Evolutionary conservation across 2,329 filamentous ascomycete genomes (phyloP).

Genomic region (Pseudogymnoascus sp.): DNA sequence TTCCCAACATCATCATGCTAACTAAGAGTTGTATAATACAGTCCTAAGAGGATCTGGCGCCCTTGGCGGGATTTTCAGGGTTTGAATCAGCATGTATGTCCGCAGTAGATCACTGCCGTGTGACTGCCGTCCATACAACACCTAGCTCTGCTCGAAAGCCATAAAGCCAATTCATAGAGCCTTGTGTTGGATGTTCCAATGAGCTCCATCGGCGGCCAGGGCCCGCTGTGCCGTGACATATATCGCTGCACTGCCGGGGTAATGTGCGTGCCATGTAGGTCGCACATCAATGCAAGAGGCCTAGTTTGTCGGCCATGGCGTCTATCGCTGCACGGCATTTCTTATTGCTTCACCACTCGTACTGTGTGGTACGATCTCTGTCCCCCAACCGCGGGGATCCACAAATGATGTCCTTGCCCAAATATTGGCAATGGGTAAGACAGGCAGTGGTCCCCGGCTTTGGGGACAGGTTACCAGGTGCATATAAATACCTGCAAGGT

Average conservation of each 20-base stretch:
- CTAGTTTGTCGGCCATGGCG: background rate
- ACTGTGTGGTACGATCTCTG: background rate
- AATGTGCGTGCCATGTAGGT: background rate
- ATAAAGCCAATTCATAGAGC: background rate
- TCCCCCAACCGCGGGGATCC: background rate
- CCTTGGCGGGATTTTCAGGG: background rate
- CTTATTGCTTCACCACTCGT: background rate
- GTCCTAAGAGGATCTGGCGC: background rate
- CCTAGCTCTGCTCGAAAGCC: background rate
- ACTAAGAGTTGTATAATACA: background rate
- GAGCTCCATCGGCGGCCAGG: background rate
- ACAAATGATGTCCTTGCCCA: background rate
- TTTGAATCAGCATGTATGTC: background rate
- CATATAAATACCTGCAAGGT: background rate
- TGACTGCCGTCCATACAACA: background rate
- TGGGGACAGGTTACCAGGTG: background rate
- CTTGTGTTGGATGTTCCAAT: background rate
- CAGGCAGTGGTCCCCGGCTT: background rate
- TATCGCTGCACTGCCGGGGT: background rate
- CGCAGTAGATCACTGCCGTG: constrained; percentile 1
- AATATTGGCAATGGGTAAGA: constrained; percentile 4
- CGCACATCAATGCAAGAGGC: background rate
- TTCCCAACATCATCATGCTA: background rate
- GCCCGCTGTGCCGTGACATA: background rate
- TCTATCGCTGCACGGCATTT: background rate